These are phyloP conservation scores for Coniochaeta hoffmannii DNA, from an alignment of 2,329 filamentous ascomycete genomes.

Conservation along the genomic window DNA sequence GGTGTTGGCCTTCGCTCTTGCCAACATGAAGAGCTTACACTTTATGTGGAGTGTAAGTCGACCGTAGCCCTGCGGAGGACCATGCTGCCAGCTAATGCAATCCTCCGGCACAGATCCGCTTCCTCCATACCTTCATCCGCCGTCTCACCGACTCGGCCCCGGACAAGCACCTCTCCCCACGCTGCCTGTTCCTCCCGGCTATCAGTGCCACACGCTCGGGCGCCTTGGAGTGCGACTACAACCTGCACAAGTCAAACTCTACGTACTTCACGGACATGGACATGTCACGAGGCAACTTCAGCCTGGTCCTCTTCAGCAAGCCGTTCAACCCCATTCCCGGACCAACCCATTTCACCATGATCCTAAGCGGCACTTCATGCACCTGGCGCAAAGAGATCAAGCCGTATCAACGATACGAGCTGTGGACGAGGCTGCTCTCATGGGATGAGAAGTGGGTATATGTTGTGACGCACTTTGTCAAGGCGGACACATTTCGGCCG, in stretches of 20 bases:
- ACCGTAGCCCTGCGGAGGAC: background rate
- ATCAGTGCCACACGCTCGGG: background rate
- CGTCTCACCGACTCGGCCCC: conserved; percentile 15
- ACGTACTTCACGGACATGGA: conserved; percentile 3
- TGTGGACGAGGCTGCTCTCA: background rate
- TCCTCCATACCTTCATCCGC: conserved; percentile 26
- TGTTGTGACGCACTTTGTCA: conserved; percentile 2
- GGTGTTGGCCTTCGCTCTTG: background rate
- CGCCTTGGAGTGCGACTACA: background rate
- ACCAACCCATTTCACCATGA: background rate
- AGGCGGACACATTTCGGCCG: background rate
- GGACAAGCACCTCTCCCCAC: conserved; percentile 7
- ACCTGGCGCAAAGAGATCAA: conserved; percentile 1
- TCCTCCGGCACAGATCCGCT: conserved; percentile 18
- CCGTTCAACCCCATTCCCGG: background rate
- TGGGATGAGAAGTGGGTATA: conserved; percentile 3
- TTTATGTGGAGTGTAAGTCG: background rate
- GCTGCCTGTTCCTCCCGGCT: background rate
- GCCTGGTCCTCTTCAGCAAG: background rate
- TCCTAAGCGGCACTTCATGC: background rate
- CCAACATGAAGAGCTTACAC: background rate
- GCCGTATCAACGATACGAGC: background rate
- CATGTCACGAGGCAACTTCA: background rate
- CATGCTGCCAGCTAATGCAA: background rate
- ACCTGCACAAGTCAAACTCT: conserved; percentile 3